Evolutionary conservation across 2,329 filamentous ascomycete genomes (phyloP).

Genomic region (Dothidotthia symphoricarpi): DNA sequence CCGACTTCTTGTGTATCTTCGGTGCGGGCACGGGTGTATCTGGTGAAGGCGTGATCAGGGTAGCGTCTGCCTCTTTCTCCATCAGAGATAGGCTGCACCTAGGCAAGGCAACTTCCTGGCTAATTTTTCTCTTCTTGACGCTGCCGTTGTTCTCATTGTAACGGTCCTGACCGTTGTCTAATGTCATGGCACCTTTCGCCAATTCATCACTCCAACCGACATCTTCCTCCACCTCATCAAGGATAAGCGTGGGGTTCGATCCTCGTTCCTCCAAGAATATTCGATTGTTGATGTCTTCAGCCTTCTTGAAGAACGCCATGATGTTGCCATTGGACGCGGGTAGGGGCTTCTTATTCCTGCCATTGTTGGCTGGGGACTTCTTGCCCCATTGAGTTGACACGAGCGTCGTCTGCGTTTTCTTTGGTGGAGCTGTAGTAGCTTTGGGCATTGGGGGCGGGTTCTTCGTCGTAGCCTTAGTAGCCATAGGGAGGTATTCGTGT

Average conservation of each 20-base stretch:
- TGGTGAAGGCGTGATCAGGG: constrained; percentile 4
- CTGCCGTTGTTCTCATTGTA: constrained; percentile 47
- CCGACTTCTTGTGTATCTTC: constrained; percentile 43
- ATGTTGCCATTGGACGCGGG: constrained; percentile 52
- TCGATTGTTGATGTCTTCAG: constrained; percentile 42
- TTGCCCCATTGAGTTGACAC: constrained; percentile 33
- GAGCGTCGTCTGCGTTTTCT: constrained; percentile 38
- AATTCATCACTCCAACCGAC: constrained; percentile 35
- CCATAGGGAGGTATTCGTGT: constrained; percentile 15
- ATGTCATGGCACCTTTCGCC: constrained; percentile 12
- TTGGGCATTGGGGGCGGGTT: constrained; percentile 5
- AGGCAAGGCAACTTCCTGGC: constrained; percentile 43
- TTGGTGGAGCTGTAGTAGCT: constrained; percentile 13
- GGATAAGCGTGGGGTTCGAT: constrained; percentile 14
- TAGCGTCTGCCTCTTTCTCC: constrained; percentile 8
- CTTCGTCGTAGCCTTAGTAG: constrained; percentile 16
- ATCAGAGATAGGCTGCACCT: constrained; percentile 31
- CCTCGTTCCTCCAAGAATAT: constrained; percentile 40
- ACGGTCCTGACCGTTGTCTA: constrained; percentile 28
- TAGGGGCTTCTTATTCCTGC: constrained; percentile 39
- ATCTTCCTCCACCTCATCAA: constrained; percentile 26
- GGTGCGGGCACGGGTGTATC: constrained; percentile 9
- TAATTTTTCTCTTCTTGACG: constrained; percentile 44
- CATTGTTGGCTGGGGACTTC: constrained; percentile 32
- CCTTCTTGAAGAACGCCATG: constrained; percentile 56